phyloP scores from a whole-genome alignment of 1,139 yeast genomes.

The Lodderomyces margitis region DNA sequence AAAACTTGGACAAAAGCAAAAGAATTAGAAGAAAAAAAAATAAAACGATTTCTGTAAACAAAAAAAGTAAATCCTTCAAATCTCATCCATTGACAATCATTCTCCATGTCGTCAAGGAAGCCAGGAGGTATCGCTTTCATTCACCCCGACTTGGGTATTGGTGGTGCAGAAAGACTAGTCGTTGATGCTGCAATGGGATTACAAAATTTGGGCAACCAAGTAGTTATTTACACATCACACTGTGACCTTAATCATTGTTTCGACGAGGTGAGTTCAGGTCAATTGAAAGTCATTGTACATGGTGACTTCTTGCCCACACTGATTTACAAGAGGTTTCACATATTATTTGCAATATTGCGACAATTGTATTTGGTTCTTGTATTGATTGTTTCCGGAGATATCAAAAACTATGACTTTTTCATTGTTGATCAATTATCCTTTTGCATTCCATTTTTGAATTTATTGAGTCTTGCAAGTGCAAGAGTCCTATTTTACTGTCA shows the following conservation, averaged over 20 bases:
- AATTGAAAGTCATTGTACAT: conserved; percentile 61
- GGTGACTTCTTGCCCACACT: conserved; percentile 85
- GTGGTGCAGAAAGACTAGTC: conserved; percentile 94
- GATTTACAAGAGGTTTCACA: conserved; percentile 64
- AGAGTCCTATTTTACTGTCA: conserved; percentile 85
- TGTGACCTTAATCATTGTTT: conserved; percentile 86
- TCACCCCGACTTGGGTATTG: conserved; percentile 95
- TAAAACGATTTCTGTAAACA: neutral
- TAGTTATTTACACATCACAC: conserved; percentile 81
- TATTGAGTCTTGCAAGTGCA: conserved; percentile 41
- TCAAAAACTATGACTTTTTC: conserved; percentile 60
- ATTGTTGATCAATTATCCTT: conserved; percentile 88
- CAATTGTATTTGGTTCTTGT: conserved; percentile 65
- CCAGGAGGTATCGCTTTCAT: conserved; percentile 63
- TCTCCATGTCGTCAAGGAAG: conserved; percentile 3
- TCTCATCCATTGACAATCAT: neutral
- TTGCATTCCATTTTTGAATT: conserved; percentile 71
- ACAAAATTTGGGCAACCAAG: conserved; percentile 63
- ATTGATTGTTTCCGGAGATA: conserved; percentile 50
- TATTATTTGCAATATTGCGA: conserved; percentile 79
- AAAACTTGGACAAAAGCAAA: neutral
- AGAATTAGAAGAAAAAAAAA: too few relatives aligned
- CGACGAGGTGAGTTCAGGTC: conserved; percentile 70
- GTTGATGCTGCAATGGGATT: conserved; percentile 94
- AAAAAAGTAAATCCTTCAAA: neutral